Evolutionary conservation across 129 eudicot species (phyloP), one percentile per base, ranked within the genome.

Genomic region (Flaveria bidentis): DNA sequence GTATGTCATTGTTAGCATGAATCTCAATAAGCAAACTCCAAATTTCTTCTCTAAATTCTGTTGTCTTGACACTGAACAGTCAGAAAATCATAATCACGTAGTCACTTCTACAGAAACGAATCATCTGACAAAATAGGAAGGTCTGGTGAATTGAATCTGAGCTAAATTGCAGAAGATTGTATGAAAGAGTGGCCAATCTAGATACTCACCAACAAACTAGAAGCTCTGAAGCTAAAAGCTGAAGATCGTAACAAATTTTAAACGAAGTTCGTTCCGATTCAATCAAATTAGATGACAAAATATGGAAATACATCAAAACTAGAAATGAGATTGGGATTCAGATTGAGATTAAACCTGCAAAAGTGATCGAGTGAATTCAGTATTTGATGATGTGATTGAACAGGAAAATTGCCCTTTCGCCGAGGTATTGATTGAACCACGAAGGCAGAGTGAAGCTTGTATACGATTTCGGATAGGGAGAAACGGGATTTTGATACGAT

Each of bases 261-360:
- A 52, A 33, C 17, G 80, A 76, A 69, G 58, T 76, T 76, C 6
- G 28, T 20, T 66, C 67, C 6, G 45, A 66, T 76, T 76, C 23
- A 33, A 76, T 76, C 26, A 23, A 28, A 76, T 76, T 20, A 50
- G 25, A 51, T 65, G 42, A 76, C 4, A 30, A 64, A 63, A 46
- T 17, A 63, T 10, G 28, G 15, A 9, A 11, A 28, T 75, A 30
- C 13, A 76, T 28, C 14, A 36, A 47, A 47, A 62, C 47, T 2
- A 17, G 9, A 26, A 26, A 75, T 11, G 41, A 30, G 7, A 76
- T 50, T 33, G 73, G 42, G 66, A 66, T 50, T 33, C 25, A 30
- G 7, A 76, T 50, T 33, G 73, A 55, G 66, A 66, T 66, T 75
- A 36, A 20, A 76, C 80, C 80, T 76, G 80, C 56, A 66, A 68